Evolutionary conservation across 2,329 filamentous ascomycete genomes (phyloP).

Genomic region (Meredithiella fracta): DNA sequence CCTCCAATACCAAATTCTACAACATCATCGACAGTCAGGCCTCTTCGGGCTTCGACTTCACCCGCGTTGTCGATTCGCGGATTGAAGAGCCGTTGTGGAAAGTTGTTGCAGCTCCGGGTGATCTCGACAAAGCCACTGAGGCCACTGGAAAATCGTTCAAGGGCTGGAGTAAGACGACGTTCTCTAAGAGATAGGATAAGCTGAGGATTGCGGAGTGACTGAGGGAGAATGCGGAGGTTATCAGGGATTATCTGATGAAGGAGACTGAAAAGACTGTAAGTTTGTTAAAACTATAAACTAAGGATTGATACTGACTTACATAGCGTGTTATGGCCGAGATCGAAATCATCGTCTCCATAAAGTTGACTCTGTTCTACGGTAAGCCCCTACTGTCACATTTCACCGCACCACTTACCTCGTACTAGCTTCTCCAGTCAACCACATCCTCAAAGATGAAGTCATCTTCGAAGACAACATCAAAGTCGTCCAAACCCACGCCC

Average conservation of each 20-base stretch:
- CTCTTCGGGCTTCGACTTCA: background rate
- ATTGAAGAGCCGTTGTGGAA: conserved; percentile 21
- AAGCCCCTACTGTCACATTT: background rate
- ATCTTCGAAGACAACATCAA: conserved; percentile 17
- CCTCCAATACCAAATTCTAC: background rate
- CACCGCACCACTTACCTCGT: background rate
- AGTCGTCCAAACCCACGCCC: conserved; percentile 22
- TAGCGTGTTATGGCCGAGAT: conserved; percentile 5
- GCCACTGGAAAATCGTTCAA: conserved; percentile 19
- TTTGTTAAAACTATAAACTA: background rate
- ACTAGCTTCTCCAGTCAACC: background rate
- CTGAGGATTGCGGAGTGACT: conserved; percentile 23
- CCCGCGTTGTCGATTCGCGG: conserved; percentile 18
- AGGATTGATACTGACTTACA: background rate
- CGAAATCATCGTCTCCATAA: conserved; percentile 1
- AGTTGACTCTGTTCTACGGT: conserved; percentile 6
- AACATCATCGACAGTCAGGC: conserved; percentile 6
- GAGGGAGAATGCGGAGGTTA: conserved; percentile 20
- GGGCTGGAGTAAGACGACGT: conserved; percentile 19
- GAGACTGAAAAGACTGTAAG: conserved; percentile 18
- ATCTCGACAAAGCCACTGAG: conserved; percentile 20
- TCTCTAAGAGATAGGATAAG: conserved; percentile 19
- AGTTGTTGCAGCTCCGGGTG: conserved; percentile 18
- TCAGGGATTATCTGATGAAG: conserved; percentile 14
- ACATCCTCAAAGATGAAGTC: conserved; percentile 13